phyloP scores from a whole-genome alignment of 139 green algal species.

The Bryopsis sp. region DNA sequence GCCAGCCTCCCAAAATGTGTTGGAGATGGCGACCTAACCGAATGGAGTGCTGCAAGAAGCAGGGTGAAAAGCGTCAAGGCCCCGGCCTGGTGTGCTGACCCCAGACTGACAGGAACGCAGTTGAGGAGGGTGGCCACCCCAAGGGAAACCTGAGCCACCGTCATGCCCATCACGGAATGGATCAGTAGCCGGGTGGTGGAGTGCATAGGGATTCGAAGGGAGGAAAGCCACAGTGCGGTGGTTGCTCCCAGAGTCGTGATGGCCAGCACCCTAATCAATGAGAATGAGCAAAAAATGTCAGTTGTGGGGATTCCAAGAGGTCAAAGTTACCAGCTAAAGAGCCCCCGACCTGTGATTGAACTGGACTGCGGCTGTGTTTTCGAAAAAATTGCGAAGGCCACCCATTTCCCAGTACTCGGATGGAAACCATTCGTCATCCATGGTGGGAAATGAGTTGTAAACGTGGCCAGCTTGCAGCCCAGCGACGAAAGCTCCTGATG shows the following conservation, averaged over 20 bases:
- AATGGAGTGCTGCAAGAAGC: slow-evolving; percentile 72
- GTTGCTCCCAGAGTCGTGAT: slow-evolving; percentile 55
- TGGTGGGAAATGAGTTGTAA: slow-evolving; percentile 97
- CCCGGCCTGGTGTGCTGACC: slow-evolving; percentile 63
- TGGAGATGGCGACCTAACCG: neutral
- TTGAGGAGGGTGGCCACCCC: slow-evolving; percentile 77
- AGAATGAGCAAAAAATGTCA: too few relatives aligned
- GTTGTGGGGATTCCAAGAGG: too few relatives aligned
- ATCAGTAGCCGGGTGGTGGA: slow-evolving; percentile 27
- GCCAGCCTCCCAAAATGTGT: neutral
- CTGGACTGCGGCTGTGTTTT: slow-evolving; percentile 95
- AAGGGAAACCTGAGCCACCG: slow-evolving; percentile 54
- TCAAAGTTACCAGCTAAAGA: too few relatives aligned
- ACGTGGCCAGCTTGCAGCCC: slow-evolving; percentile 84
- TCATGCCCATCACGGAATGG: slow-evolving; percentile 39
- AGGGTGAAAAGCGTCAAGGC: slow-evolving; percentile 86
- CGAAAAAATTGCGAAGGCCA: slow-evolving; percentile 70
- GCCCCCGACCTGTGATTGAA: slow-evolving; percentile 65
- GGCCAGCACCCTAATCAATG: slow-evolving; percentile 59
- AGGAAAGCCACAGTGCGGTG: slow-evolving; percentile 37
- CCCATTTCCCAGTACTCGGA: slow-evolving; percentile 75
- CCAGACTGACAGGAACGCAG: slow-evolving; percentile 81
- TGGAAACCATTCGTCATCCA: slow-evolving; percentile 78
- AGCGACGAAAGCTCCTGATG: slow-evolving; percentile 54
- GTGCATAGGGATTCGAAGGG: slow-evolving; percentile 38